Evolutionary conservation across 1,284 basidiomycete genomes (phyloP).

Genomic region (Melampsora americana): DNA sequence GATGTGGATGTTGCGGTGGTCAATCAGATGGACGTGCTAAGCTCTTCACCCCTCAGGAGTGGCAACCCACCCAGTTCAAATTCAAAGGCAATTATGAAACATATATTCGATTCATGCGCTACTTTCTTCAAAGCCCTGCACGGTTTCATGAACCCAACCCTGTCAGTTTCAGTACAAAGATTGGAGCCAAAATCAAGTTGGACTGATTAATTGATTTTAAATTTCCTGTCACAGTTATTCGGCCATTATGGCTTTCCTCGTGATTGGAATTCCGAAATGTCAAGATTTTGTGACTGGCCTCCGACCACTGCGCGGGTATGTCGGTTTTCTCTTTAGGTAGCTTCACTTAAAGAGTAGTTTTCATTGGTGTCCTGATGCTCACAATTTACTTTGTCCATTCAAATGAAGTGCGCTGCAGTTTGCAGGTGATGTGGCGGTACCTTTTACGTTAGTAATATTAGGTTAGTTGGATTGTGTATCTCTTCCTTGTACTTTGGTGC

Average conservation of each 20-base stretch:
- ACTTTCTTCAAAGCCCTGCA: conserved; percentile 46
- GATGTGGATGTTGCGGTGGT: too few species aligned
- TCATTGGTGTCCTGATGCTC: too few species aligned
- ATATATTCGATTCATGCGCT: too few species aligned
- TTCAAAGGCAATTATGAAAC: conserved; percentile 4
- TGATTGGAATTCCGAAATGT: conserved; percentile 55
- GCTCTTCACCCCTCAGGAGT: neutral
- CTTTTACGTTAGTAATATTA: conserved; percentile 56
- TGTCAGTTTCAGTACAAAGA: conserved; percentile 23
- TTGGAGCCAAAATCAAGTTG: too few species aligned
- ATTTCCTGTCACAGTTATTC: conserved; percentile 51
- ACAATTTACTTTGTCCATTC: neutral
- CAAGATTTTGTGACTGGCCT: conserved; percentile 53
- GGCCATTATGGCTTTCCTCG: conserved; percentile 55
- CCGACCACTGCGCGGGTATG: conserved; percentile 53
- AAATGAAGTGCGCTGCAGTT: conserved; percentile 53
- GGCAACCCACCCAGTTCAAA: neutral
- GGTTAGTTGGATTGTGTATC: conserved; percentile 46
- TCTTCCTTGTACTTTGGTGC: too few species aligned
- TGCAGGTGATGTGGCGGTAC: conserved; percentile 56
- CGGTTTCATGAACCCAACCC: conserved; percentile 49
- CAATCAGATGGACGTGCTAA: neutral
- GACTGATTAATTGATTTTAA: neutral
- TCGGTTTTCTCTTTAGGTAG: neutral
- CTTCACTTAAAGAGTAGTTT: too few species aligned